phyloP scores from a whole-genome alignment of 257 asterid species.

The Plantago ovata region DNA sequence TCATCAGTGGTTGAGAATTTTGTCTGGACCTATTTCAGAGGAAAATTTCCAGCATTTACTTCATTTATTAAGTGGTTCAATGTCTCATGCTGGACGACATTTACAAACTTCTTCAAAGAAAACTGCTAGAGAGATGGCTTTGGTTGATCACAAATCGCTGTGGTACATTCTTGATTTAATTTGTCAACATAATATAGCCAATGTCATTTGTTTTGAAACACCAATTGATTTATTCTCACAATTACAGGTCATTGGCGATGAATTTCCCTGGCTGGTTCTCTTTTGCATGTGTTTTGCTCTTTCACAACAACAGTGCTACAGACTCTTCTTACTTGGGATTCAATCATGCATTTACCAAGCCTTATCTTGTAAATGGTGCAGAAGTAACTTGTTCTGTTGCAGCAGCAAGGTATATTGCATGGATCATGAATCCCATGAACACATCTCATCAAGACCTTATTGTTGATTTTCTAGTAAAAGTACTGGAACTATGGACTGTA shows the following conservation, averaged over 20 bases:
- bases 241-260: slow-evolving; percentile 58
- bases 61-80: slow-evolving; percentile 28
- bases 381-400: slow-evolving; percentile 32
- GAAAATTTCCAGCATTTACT: slow-evolving; percentile 51
- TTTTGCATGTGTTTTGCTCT: slow-evolving; percentile 60
- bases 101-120: slow-evolving; percentile 31
- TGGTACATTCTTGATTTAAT: slow-evolving; percentile 45
- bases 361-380: slow-evolving; percentile 22
- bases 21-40: slow-evolving; percentile 55
- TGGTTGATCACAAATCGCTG: slow-evolving; percentile 53
- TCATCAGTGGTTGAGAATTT: slow-evolving; percentile 38
- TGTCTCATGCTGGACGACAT: slow-evolving; percentile 28
- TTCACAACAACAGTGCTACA: slow-evolving; percentile 23
- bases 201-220: slow-evolving; percentile 11
- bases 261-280: slow-evolving; percentile 75
- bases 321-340: slow-evolving; percentile 26
- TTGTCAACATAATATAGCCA: slow-evolving; percentile 19
- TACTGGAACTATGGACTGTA: slow-evolving; percentile 42
- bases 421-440: slow-evolving; percentile 56
- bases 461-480: slow-evolving; percentile 39
- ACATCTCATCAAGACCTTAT: slow-evolving; percentile 35
- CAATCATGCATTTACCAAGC: slow-evolving; percentile 18
- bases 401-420: slow-evolving; percentile 65
- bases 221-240: slow-evolving; percentile 15
- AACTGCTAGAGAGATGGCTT: slow-evolving; percentile 27